Evolutionary conservation across 2,329 filamentous ascomycete genomes (phyloP).

Genomic region (Curvularia verruculosa): DNA sequence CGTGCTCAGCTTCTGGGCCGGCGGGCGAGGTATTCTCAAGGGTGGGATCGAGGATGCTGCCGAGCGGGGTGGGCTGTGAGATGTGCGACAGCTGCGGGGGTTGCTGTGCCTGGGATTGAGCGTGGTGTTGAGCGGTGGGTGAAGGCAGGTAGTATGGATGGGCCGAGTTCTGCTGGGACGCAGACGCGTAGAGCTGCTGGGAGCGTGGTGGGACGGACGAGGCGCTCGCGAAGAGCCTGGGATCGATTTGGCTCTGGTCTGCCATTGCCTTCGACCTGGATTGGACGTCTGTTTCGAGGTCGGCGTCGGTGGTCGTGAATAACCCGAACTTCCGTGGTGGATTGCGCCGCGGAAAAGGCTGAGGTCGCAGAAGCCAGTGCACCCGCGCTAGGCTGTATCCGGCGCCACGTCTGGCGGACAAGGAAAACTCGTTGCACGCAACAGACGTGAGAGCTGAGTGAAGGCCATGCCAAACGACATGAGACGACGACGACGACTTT

Average conservation of each 20-base stretch:
- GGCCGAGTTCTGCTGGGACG: conserved; percentile 28
- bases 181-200: conserved; percentile 35
- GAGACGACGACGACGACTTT: background rate
- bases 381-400: background rate
- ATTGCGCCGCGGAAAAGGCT: conserved; percentile 7
- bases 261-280: conserved; percentile 26
- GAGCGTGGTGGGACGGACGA: conserved; percentile 33
- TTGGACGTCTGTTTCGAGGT: conserved; percentile 15
- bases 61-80: conserved; percentile 25
- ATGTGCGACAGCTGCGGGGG: conserved; percentile 15
- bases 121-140: conserved; percentile 28
- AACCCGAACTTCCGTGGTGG: conserved; percentile 16
- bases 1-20: conserved; percentile 26
- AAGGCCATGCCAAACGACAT: background rate
- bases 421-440: background rate
- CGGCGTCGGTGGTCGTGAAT: conserved; percentile 29
- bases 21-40: conserved; percentile 42
- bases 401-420: background rate
- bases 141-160: conserved; percentile 45
- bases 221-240: conserved; percentile 33
- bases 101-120: conserved; percentile 17
- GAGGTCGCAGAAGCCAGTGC: background rate
- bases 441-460: background rate
- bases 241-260: conserved; percentile 38
- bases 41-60: conserved; percentile 38